phyloP scores from a whole-genome alignment of 768 basidiomycete genomes.

The Boletus vinaceobasis region DNA sequence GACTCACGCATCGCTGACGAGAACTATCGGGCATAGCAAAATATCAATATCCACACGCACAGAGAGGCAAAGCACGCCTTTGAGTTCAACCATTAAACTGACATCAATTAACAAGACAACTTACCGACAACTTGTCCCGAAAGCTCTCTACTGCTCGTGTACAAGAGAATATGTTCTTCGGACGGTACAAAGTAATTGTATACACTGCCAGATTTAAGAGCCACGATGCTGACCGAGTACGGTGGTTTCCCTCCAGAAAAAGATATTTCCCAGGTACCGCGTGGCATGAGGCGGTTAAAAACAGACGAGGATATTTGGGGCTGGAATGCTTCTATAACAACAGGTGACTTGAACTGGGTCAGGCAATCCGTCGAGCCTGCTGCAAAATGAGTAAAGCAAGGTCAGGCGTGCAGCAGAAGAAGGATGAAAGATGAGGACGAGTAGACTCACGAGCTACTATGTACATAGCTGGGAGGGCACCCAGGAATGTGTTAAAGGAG shows the following conservation, averaged over 20 bases:
- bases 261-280: slow-evolving; percentile 45
- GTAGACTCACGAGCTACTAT: slow-evolving; percentile 35
- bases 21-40: slow-evolving; percentile 34
- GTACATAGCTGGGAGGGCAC: slow-evolving; percentile 34
- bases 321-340: slow-evolving; percentile 29
- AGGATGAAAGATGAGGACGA: background rate
- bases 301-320: slow-evolving; percentile 1
- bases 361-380: slow-evolving; percentile 31
- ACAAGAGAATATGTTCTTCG: slow-evolving; percentile 38
- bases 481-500: slow-evolving; percentile 41
- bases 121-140: slow-evolving; percentile 26
- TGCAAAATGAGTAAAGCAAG: background rate
- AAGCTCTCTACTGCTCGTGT: slow-evolving; percentile 41
- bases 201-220: slow-evolving; percentile 35
- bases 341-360: slow-evolving; percentile 15
- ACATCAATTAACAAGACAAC: slow-evolving; percentile 22
- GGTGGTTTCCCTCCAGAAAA: slow-evolving; percentile 45
- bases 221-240: slow-evolving; percentile 41
- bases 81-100: background rate
- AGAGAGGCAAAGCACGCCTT: background rate
- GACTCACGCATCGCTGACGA: slow-evolving; percentile 44
- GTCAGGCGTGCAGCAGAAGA: background rate
- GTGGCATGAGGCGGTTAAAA: slow-evolving; percentile 13
- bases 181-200: slow-evolving; percentile 38
- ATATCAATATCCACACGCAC: background rate